These are phyloP conservation scores for Exophiala oligosperma DNA, from an alignment of 2,329 filamentous ascomycete genomes.

Conservation along the genomic window DNA sequence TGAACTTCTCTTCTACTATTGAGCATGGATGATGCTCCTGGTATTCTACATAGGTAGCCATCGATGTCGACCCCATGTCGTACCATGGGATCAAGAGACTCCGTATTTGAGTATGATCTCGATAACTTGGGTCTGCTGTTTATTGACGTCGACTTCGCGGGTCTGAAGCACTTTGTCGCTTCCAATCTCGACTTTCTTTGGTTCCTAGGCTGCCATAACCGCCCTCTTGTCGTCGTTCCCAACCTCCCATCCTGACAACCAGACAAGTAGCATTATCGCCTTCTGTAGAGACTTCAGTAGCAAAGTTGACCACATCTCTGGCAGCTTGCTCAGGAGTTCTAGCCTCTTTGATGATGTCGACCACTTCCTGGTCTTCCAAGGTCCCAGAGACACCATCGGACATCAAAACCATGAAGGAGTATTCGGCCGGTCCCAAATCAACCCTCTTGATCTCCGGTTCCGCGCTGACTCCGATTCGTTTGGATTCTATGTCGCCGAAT, in stretches of 20 bases:
- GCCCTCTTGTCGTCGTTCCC: conserved; percentile 69
- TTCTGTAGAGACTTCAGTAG: conserved; percentile 74
- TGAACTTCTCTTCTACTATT: no score
- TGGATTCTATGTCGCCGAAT: conserved; percentile 89
- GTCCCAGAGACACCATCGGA: conserved; percentile 87
- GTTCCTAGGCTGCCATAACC: conserved; percentile 87
- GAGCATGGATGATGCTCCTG: no score
- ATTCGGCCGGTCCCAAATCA: conserved; percentile 80
- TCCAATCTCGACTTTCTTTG: conserved; percentile 84
- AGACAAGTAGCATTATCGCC: conserved; percentile 66
- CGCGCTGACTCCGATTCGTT: conserved; percentile 89
- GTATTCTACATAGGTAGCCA: no score
- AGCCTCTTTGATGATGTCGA: conserved; percentile 89
- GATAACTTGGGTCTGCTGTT: neutral
- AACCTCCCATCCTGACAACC: conserved; percentile 63
- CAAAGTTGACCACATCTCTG: conserved; percentile 76
- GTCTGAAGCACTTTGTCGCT: conserved; percentile 76
- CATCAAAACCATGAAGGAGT: conserved; percentile 83
- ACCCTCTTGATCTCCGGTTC: conserved; percentile 84
- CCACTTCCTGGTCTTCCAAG: conserved; percentile 88
- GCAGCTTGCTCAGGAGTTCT: conserved; percentile 85
- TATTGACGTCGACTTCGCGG: conserved; percentile 66
- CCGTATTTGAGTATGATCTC: no score
- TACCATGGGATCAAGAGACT: no score
- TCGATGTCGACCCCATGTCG: no score